Percentiles rank a stretch among this genome's conserved stretches.
phyloP scores from a whole-genome alignment of 306 rosid genomes.

The Erythrophleum fordii region DNA sequence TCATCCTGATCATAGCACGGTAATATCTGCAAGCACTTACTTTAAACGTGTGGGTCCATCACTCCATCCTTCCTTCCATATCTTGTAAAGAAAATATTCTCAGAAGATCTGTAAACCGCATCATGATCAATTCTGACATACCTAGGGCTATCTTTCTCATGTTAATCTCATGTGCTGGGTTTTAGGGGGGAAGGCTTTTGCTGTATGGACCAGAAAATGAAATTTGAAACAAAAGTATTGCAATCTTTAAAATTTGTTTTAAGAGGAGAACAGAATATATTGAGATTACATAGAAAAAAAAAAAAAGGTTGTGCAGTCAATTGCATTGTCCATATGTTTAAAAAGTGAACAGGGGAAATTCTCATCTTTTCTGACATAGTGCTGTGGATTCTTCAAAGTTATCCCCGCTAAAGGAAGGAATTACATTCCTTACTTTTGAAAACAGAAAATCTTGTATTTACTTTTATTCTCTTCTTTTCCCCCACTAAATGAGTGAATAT shows the following conservation, averaged over 20 bases:
- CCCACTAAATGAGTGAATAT: conserved; percentile 51
- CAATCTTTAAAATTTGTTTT: conserved; percentile 5
- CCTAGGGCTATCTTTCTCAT: neutral
- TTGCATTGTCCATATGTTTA: conserved; percentile 45
- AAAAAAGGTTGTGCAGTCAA: conserved; percentile 1
- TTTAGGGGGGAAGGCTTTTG: conserved; percentile 2
- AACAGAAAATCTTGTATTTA: neutral
- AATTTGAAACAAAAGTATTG: neutral
- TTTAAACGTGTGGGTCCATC: neutral
- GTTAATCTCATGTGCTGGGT: neutral
- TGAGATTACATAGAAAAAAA: conserved; percentile 2
- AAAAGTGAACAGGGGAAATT: conserved; percentile 37
- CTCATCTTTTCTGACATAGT: conserved; percentile 39
- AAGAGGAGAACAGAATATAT: conserved; percentile 18
- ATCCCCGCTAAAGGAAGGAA: conserved; percentile 66
- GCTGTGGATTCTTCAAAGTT: conserved; percentile 66
- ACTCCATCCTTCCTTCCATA: neutral
- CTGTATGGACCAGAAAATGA: neutral
- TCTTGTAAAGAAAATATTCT: conserved; percentile 22
- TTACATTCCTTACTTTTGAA: conserved; percentile 60
- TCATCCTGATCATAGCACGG: neutral
- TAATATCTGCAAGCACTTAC: conserved; percentile 15
- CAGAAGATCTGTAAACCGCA: conserved; percentile 27
- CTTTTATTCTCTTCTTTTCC: conserved; percentile 53
- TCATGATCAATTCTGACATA: conserved; percentile 29